These are phyloP conservation scores for Psilocybe azurescens DNA, from an alignment of 768 basidiomycete species.

Conservation along the genomic window DNA sequence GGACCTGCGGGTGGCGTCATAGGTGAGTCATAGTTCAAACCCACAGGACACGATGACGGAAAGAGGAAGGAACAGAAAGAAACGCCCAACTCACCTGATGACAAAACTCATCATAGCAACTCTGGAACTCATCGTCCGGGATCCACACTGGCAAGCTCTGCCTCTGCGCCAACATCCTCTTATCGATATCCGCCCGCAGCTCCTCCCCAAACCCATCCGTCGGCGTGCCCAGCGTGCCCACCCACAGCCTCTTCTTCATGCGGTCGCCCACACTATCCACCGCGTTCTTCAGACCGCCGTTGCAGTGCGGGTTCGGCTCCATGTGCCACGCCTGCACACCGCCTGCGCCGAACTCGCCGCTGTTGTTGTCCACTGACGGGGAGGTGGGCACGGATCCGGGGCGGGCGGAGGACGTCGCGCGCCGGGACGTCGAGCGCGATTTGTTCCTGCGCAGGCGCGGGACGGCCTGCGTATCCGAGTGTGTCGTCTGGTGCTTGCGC, in stretches of 20 bases:
- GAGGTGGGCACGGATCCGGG: slow-evolving; percentile 54
- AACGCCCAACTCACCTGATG: slow-evolving; percentile 61
- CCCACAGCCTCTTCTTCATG: slow-evolving; percentile 54
- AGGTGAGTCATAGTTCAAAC: background rate
- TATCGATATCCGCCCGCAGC: slow-evolving; percentile 60
- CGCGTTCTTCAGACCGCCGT: slow-evolving; percentile 86
- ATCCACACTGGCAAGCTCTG: slow-evolving; percentile 73
- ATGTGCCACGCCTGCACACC: slow-evolving; percentile 40
- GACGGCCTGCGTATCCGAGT: background rate
- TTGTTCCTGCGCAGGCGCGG: background rate
- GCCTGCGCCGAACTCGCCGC: background rate
- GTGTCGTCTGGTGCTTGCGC: slow-evolving; percentile 57
- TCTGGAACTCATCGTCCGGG: slow-evolving; percentile 77
- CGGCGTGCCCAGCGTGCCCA: slow-evolving; percentile 77
- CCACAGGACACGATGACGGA: no score
- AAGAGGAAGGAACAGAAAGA: background rate
- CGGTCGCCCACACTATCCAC: slow-evolving; percentile 69
- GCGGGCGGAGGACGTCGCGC: slow-evolving; percentile 28
- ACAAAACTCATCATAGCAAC: slow-evolving; percentile 87
- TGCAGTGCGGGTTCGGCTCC: slow-evolving; percentile 72
- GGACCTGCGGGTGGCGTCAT: slow-evolving; percentile 43
- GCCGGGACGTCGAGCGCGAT: background rate
- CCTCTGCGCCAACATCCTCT: slow-evolving; percentile 45
- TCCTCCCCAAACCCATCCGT: slow-evolving; percentile 69
- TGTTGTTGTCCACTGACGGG: slow-evolving; percentile 16